Conservation (phyloP, 352 stramenopile species). For the Paralagenidium karlingii region DNA sequence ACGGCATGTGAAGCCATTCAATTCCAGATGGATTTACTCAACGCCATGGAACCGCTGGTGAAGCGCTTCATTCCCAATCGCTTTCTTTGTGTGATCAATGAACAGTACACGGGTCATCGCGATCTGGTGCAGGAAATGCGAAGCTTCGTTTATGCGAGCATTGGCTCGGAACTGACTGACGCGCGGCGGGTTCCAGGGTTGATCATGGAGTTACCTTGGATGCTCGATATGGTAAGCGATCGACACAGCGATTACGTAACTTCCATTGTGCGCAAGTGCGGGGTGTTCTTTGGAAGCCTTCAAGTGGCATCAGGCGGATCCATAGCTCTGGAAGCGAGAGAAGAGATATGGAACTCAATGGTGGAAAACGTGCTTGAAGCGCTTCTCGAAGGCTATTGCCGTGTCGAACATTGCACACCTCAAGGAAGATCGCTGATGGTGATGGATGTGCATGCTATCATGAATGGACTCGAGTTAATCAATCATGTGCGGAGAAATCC, state of each 20-base stretch:
- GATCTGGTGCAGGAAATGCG: slow-evolving; percentile 37
- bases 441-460: slow-evolving; percentile 90
- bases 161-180: slow-evolving; percentile 33
- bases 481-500: too few relatives aligned
- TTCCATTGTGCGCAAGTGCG: slow-evolving; percentile 63
- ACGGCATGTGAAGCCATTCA: slow-evolving; percentile 55
- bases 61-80: slow-evolving; percentile 47
- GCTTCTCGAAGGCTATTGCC: slow-evolving; percentile 86
- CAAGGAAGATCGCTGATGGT: slow-evolving; percentile 94
- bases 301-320: slow-evolving; percentile 52
- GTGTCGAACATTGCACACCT: slow-evolving; percentile 83
- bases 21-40: slow-evolving; percentile 41
- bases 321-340: slow-evolving; percentile 48
- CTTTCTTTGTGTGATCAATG: slow-evolving; percentile 55
- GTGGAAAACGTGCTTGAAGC: slow-evolving; percentile 82
- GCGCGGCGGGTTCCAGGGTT: slow-evolving; percentile 21
- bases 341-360: slow-evolving; percentile 71
- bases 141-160: slow-evolving; percentile 43
- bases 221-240: slow-evolving; percentile 50
- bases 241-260: slow-evolving; percentile 74
- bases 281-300: slow-evolving; percentile 59
- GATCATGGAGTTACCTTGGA: slow-evolving; percentile 43
- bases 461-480: slow-evolving; percentile 72
- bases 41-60: slow-evolving; percentile 51
- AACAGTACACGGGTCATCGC: slow-evolving; percentile 41